Conservation (phyloP, 2,329 filamentous ascomycete genomes). For the Verticillium albo-atrum region DNA sequence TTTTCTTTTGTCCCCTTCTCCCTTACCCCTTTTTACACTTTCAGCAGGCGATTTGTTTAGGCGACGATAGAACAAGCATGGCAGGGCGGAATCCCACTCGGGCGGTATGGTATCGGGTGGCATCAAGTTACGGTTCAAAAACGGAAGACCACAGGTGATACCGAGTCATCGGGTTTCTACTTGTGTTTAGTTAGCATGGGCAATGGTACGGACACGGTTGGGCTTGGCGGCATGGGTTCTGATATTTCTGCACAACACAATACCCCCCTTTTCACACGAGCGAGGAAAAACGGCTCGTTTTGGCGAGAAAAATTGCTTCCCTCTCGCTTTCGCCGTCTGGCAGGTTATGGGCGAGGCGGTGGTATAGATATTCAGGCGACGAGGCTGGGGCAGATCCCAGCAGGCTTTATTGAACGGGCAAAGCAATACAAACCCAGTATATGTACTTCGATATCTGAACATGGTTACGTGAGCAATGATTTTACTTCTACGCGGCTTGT, state of each 20-base stretch:
- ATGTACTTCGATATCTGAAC: not conserved
- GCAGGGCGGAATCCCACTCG: not conserved
- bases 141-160: not conserved
- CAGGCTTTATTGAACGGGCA: not conserved
- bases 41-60: not conserved
- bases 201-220: not conserved
- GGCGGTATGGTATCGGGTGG: not conserved
- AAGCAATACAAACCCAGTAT: not conserved
- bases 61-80: not conserved
- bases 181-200: not conserved
- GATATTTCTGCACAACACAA: not conserved
- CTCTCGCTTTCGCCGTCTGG: not conserved
- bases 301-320: not conserved
- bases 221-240: not conserved
- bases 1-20: not conserved
- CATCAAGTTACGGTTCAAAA: not conserved
- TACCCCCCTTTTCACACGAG: not conserved
- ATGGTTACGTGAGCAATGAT: too few relatives aligned
- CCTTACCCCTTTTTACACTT: not conserved
- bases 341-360: not conserved
- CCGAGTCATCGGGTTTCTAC: not conserved
- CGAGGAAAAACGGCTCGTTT: not conserved
- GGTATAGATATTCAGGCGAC: not conserved
- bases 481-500: too few relatives aligned
- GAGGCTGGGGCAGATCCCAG: not conserved